These are phyloP conservation scores for Ormosia semicastrata DNA, from an alignment of 306 rosid species.

Conservation along the genomic window DNA sequence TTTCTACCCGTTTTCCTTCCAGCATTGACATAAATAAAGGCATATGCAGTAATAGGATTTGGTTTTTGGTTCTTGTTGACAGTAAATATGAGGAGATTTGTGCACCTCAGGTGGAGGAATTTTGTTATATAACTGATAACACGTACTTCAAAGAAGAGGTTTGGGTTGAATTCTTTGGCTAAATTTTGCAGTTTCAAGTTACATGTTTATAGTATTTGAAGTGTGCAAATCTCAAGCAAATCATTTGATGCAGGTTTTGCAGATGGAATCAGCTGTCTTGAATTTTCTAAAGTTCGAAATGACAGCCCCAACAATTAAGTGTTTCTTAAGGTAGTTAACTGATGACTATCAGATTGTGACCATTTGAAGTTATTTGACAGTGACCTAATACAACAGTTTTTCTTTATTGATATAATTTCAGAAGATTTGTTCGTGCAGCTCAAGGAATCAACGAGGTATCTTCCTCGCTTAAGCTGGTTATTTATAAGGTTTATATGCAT, in stretches of 20 bases:
- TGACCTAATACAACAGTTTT: constrained; percentile 11
- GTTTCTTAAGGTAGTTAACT: constrained; percentile 63
- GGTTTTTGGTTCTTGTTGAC: constrained; percentile 22
- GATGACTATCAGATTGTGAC: background rate
- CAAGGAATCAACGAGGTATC: constrained; percentile 75
- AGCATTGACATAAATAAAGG: background rate
- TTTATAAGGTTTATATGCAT: background rate
- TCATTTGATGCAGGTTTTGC: constrained; percentile 63
- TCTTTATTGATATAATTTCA: constrained; percentile 28
- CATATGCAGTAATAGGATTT: background rate
- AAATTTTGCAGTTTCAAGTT: background rate
- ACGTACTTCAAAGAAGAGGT: constrained; percentile 96
- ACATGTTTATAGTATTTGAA: constrained; percentile 8
- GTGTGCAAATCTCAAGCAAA: constrained; percentile 15
- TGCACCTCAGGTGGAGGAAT: constrained; percentile 98
- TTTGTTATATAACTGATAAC: constrained; percentile 93
- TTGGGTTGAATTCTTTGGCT: constrained; percentile 8
- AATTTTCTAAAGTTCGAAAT: constrained; percentile 92
- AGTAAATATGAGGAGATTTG: constrained; percentile 98
- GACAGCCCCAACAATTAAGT: constrained; percentile 94
- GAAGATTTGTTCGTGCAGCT: constrained; percentile 94
- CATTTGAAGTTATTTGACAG: background rate
- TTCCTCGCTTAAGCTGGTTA: background rate
- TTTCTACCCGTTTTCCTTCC: background rate
- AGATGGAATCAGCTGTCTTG: constrained; percentile 89